Evolutionary conservation across 306 rosid genomes (phyloP).

Genomic region (Sicyos baderoa): DNA sequence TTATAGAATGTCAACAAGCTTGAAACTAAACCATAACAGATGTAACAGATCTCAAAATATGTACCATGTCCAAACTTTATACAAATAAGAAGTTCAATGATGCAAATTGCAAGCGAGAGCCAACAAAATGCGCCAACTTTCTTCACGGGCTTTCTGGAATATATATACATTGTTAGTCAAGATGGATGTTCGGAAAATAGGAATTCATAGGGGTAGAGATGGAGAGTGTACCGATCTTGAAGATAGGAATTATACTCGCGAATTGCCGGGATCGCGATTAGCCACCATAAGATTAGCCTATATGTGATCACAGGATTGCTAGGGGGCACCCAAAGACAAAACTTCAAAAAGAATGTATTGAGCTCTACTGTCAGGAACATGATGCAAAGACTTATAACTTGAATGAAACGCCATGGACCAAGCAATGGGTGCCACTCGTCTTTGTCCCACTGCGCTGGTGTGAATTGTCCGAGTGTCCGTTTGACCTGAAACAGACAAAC

Average conservation of each 20-base stretch:
- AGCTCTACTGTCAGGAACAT: conserved; percentile 88
- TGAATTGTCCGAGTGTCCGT: conserved; percentile 82
- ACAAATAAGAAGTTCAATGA: conserved; percentile 92
- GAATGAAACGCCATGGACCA: conserved; percentile 96
- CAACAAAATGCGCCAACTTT: conserved; percentile 98
- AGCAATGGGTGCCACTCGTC: conserved; percentile 98
- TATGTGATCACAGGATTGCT: conserved; percentile 67
- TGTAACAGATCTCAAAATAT: conserved; percentile 7
- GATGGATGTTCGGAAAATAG: neutral
- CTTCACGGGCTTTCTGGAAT: conserved; percentile 72
- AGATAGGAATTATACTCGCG: conserved; percentile 95
- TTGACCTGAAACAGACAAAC: conserved; percentile 50
- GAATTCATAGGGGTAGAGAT: conserved; percentile 21
- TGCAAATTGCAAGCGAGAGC: conserved; percentile 96
- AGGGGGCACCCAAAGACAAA: conserved; percentile 69
- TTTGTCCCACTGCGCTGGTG: conserved; percentile 98
- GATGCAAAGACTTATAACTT: conserved; percentile 81
- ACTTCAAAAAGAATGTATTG: conserved; percentile 76
- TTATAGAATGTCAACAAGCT: neutral
- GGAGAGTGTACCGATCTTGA: conserved; percentile 71
- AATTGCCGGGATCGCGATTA: conserved; percentile 93
- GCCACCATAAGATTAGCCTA: conserved; percentile 95
- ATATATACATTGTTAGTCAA: conserved; percentile 3
- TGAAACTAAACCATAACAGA: conserved; percentile 4
- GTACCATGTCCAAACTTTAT: conserved; percentile 90